phyloP scores from a whole-genome alignment of 192 early-diverging fungal genomes.

The Mortierella alpina region DNA sequence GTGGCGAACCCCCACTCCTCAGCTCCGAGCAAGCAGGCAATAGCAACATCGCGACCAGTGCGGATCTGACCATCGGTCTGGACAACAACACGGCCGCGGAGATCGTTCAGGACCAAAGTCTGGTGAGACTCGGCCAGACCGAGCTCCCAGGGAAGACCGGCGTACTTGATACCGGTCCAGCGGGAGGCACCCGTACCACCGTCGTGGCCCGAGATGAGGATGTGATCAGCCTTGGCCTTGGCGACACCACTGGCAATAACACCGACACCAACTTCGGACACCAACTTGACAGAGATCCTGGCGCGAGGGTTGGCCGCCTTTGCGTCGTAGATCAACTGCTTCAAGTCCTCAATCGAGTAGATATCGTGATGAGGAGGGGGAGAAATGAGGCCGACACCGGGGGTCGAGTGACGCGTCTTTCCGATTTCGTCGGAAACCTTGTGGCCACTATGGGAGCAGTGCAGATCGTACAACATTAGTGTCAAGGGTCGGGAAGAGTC shows the following conservation, averaged over 20 bases:
- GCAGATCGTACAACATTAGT: slow-evolving; percentile 12
- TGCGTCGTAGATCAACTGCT: slow-evolving; percentile 98
- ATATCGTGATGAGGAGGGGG: slow-evolving; percentile 99
- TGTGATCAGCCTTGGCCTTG: slow-evolving; percentile 97
- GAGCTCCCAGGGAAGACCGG: slow-evolving; percentile 98
- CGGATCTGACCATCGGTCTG: slow-evolving; percentile 99
- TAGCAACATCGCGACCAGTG: slow-evolving; percentile 96
- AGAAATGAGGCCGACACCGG: slow-evolving; percentile 95
- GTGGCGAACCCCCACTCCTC: slow-evolving; percentile 99
- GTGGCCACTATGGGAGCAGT: slow-evolving; percentile 59
- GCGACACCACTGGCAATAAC: slow-evolving; percentile 97
- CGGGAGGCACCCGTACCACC: slow-evolving; percentile 98
- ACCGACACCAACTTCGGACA: slow-evolving; percentile 97
- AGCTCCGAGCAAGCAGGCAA: slow-evolving; percentile 97
- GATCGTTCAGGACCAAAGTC: slow-evolving; percentile 95
- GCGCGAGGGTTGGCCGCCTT: slow-evolving; percentile 93
- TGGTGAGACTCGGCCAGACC: slow-evolving; percentile 99
- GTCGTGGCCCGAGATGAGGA: slow-evolving; percentile 94
- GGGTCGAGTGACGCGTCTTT: slow-evolving; percentile 92
- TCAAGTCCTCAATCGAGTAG: slow-evolving; percentile 99
- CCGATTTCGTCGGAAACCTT: slow-evolving; percentile 85
- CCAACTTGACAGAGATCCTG: slow-evolving; percentile 97
- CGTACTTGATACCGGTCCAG: slow-evolving; percentile 99
- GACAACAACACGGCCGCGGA: slow-evolving; percentile 94
- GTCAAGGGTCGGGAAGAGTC: slow-evolving; percentile 6